A percentile compares a stretch with the other conserved stretches of the same genome.
Evolutionary conservation across 208 protist species (phyloP).

Genomic region (Trypanosoma melophagium): DNA sequence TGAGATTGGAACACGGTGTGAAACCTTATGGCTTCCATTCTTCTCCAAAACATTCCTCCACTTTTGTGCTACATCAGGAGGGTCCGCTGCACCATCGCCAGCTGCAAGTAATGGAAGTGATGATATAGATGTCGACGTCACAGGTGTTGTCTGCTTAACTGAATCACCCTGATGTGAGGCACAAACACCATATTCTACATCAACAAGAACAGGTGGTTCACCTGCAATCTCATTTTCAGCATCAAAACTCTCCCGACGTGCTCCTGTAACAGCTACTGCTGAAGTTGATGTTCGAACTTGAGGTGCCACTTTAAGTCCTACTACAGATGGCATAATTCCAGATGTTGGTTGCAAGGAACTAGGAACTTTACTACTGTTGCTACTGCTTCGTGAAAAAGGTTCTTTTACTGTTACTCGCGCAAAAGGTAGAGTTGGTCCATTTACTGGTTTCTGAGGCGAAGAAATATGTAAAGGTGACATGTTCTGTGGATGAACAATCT

Average conservation of each 20-base stretch:
- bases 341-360: neutral
- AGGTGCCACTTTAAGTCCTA: conserved; percentile 18
- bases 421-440: neutral
- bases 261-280: neutral
- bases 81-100: conserved; percentile 1
- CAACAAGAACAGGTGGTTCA: conserved; percentile 14
- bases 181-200: conserved; percentile 21
- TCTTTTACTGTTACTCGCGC: neutral
- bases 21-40: conserved; percentile 8
- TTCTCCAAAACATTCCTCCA: conserved; percentile 24
- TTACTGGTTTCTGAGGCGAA: conserved; percentile 1
- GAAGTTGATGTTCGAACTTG: conserved; percentile 2
- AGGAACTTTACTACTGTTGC: too few relatives aligned
- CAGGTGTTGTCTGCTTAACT: conserved; percentile 1
- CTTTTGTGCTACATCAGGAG: conserved; percentile 26
- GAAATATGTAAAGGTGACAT: neutral
- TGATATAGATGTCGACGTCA: neutral
- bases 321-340: conserved; percentile 14
- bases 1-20: neutral
- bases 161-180: neutral
- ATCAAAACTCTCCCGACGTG: neutral
- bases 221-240: neutral
- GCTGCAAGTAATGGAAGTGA: conserved; percentile 7
- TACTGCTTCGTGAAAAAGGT: neutral
- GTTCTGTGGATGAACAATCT: neutral